These are phyloP conservation scores for Penicillium goetzii DNA, from an alignment of 495 filamentous ascomycete genomes.

Conservation along the genomic window DNA sequence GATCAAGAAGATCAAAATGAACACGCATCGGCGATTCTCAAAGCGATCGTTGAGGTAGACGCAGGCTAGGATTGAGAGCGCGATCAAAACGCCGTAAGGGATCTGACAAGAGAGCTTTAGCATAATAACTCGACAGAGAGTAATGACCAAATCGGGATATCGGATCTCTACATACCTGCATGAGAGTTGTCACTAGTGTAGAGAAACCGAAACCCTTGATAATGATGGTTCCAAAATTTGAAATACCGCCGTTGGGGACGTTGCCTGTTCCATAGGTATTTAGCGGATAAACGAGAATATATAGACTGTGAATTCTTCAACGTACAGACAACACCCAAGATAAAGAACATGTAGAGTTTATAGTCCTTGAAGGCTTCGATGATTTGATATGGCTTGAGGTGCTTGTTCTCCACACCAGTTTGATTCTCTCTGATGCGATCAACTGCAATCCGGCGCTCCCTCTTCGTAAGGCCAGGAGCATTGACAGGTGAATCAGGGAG, in stretches of 20 bases:
- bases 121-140: not conserved
- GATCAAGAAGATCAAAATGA: slow-evolving; percentile 56
- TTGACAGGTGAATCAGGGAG: slow-evolving; percentile 68
- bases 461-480: slow-evolving; percentile 58
- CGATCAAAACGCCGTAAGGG: slow-evolving; percentile 61
- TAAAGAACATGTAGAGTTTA: slow-evolving; percentile 65
- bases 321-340: slow-evolving; percentile 54
- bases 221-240: slow-evolving; percentile 64
- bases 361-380: slow-evolving; percentile 60
- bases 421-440: slow-evolving; percentile 63
- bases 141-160: too few relatives aligned
- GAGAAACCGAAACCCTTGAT: slow-evolving; percentile 66
- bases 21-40: slow-evolving; percentile 58
- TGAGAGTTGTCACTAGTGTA: slow-evolving; percentile 52
- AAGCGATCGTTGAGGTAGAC: slow-evolving; percentile 62
- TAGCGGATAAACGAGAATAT: not conserved
- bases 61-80: slow-evolving; percentile 58
- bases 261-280: slow-evolving; percentile 39
- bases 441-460: slow-evolving; percentile 61
- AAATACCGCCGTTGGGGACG: slow-evolving; percentile 55
- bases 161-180: slow-evolving; percentile 42
- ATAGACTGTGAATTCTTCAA: not conserved
- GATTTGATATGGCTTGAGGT: slow-evolving; percentile 62
- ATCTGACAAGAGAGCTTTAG: slow-evolving; percentile 40
- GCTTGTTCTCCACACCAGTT: slow-evolving; percentile 68